Conservation (phyloP, 2,329 filamentous ascomycete genomes). For the Phaeosphaeriaceae sp. region DNA sequence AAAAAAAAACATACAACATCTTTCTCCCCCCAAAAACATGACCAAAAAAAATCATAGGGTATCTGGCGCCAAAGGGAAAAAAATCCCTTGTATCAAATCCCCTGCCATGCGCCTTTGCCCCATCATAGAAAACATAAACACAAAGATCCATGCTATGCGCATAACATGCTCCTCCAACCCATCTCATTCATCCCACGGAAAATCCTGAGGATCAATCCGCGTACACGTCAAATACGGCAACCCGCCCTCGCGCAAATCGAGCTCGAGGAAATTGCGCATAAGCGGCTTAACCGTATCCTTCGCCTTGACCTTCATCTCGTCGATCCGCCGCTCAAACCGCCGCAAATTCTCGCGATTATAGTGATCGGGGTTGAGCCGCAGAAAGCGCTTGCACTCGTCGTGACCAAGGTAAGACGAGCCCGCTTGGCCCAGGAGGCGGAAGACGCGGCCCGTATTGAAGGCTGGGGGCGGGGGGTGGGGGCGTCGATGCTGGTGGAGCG, state of each 20-base stretch:
- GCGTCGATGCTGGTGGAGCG: constrained; percentile 27
- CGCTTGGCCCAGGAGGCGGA: constrained; percentile 74
- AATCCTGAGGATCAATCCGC: constrained; percentile 65
- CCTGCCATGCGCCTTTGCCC: no score
- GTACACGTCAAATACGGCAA: constrained; percentile 71
- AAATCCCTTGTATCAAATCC: constrained; percentile 3
- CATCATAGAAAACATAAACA: no score
- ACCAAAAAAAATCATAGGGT: constrained; percentile 16
- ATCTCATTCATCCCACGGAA: constrained; percentile 62
- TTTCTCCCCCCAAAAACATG: background rate
- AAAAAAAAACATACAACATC: background rate
- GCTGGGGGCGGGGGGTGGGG: constrained; percentile 51
- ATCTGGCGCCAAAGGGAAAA: constrained; percentile 19
- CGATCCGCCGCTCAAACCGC: constrained; percentile 83
- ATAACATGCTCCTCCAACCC: no score
- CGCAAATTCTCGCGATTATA: constrained; percentile 87
- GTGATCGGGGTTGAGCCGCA: constrained; percentile 80
- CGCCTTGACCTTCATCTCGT: constrained; percentile 86
- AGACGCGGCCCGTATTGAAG: constrained; percentile 73
- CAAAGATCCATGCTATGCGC: no score
- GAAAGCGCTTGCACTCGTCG: constrained; percentile 88
- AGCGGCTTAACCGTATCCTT: constrained; percentile 82
- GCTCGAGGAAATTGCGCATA: constrained; percentile 83
- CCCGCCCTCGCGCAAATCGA: constrained; percentile 67
- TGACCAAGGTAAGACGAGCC: constrained; percentile 73